Evolutionary conservation across 2,329 filamentous ascomycete genomes (phyloP).

Genomic region (Aspergillus sp.): DNA sequence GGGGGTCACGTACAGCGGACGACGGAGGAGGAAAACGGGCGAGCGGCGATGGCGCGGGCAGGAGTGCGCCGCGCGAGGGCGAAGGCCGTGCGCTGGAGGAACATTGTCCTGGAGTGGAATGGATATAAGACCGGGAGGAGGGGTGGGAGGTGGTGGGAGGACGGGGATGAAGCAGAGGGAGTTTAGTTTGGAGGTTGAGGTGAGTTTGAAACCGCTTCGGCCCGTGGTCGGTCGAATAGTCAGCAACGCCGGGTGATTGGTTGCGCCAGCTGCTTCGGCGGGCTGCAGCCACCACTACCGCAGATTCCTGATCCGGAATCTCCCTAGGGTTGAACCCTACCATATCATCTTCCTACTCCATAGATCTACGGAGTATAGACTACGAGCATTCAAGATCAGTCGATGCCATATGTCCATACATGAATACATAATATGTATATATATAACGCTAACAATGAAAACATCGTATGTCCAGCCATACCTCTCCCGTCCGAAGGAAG

Average conservation of each 20-base stretch:
- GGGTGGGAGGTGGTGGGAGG: slow-evolving; percentile 21
- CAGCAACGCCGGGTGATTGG: slow-evolving; percentile 25
- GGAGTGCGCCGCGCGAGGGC: slow-evolving; percentile 46
- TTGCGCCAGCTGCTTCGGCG: slow-evolving; percentile 16
- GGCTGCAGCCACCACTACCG: slow-evolving; percentile 10
- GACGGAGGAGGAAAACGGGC: slow-evolving; percentile 46
- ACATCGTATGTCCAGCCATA: too few species aligned
- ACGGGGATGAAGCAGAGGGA: slow-evolving; percentile 20
- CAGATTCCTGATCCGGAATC: slow-evolving; percentile 15
- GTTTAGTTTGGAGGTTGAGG: slow-evolving; percentile 32
- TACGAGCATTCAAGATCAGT: not conserved
- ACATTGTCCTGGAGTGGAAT: slow-evolving; percentile 39
- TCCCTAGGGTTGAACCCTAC: slow-evolving; percentile 16
- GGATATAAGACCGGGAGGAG: slow-evolving; percentile 20
- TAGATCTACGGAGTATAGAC: not conserved
- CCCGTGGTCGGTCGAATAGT: slow-evolving; percentile 27
- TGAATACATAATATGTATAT: not conserved
- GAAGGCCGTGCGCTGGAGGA: slow-evolving; percentile 46
- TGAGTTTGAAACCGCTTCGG: slow-evolving; percentile 41
- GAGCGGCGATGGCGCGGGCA: slow-evolving; percentile 39
- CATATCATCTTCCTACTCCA: not conserved
- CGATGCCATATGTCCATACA: not conserved
- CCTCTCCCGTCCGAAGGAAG: too few species aligned
- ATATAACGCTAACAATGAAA: too few species aligned
- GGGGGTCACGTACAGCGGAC: slow-evolving; percentile 44